A percentile compares a stretch with the other conserved stretches of the same genome.
phyloP scores from a whole-genome alignment of 2,329 filamentous ascomycete genomes.

The Curvularia hawaiiensis region DNA sequence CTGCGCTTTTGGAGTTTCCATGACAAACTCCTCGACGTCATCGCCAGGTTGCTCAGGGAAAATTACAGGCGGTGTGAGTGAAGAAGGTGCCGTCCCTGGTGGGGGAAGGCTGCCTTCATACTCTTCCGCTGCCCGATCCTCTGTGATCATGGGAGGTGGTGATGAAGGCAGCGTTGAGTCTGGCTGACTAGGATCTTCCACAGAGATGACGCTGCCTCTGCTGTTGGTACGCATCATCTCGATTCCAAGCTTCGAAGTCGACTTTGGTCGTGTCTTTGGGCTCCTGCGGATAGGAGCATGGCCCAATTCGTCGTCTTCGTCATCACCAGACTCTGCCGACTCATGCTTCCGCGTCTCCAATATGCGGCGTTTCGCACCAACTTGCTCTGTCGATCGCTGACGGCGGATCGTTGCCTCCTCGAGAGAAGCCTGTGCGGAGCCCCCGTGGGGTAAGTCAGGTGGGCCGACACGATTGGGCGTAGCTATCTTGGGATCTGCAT shows the following conservation, averaged over 20 bases:
- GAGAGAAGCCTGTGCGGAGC: slow-evolving; percentile 66
- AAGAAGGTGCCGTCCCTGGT: slow-evolving; percentile 35
- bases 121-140: slow-evolving; percentile 47
- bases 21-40: slow-evolving; percentile 43
- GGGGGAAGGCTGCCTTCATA: slow-evolving; percentile 29
- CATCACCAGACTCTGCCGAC: slow-evolving; percentile 85
- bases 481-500: slow-evolving; percentile 41
- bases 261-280: slow-evolving; percentile 53
- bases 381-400: slow-evolving; percentile 73
- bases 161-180: slow-evolving; percentile 44
- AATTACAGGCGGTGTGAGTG: slow-evolving; percentile 58
- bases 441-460: slow-evolving; percentile 50
- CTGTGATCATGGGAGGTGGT: slow-evolving; percentile 49
- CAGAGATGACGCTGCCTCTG: slow-evolving; percentile 73
- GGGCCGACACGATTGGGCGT: slow-evolving; percentile 42
- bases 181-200: slow-evolving; percentile 50
- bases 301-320: slow-evolving; percentile 91
- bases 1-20: slow-evolving; percentile 48
- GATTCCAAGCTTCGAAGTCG: slow-evolving; percentile 81
- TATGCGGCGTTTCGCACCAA: slow-evolving; percentile 74
- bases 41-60: slow-evolving; percentile 53
- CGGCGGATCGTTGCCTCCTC: slow-evolving; percentile 56
- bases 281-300: slow-evolving; percentile 58
- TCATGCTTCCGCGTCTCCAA: slow-evolving; percentile 75
- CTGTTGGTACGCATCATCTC: slow-evolving; percentile 99